Evolutionary conservation across 441 rosid genomes (phyloP).

Genomic region (Hypseocharis bilobata): DNA sequence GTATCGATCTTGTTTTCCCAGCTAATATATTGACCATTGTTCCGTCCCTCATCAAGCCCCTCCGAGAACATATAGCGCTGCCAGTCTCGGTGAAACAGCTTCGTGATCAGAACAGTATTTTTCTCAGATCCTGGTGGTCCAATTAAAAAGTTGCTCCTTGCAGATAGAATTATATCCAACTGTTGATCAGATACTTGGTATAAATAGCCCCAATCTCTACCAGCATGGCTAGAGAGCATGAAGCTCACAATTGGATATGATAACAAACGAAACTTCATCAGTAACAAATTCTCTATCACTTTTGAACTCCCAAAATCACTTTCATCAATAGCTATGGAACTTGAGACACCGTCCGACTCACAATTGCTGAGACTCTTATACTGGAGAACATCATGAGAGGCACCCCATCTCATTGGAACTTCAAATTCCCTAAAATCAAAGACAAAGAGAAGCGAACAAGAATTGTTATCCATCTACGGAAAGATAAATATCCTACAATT

Average conservation of each 20-base stretch:
- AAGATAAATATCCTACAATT: background rate
- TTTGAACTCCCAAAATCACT: constrained; percentile 29
- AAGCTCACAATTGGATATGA: constrained; percentile 30
- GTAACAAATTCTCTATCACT: constrained; percentile 35
- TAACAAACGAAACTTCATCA: constrained; percentile 45
- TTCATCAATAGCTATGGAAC: constrained; percentile 1
- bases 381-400: constrained; percentile 26
- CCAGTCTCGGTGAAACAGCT: constrained; percentile 36
- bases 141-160: constrained; percentile 34
- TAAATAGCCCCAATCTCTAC: constrained; percentile 37
- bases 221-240: constrained; percentile 33
- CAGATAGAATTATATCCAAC: constrained; percentile 29
- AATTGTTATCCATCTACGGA: background rate
- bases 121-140: constrained; percentile 59
- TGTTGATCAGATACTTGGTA: constrained; percentile 41
- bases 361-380: constrained; percentile 12
- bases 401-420: constrained; percentile 38
- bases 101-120: constrained; percentile 40
- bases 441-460: background rate
- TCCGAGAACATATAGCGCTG: constrained; percentile 18
- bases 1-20: background rate
- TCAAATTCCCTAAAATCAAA: constrained; percentile 28
- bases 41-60: constrained; percentile 18
- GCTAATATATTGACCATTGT: background rate
- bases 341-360: constrained; percentile 7